phyloP scores from a whole-genome alignment of 371 early-diverging fungal genomes.

The Syncephalastrum sp. region DNA sequence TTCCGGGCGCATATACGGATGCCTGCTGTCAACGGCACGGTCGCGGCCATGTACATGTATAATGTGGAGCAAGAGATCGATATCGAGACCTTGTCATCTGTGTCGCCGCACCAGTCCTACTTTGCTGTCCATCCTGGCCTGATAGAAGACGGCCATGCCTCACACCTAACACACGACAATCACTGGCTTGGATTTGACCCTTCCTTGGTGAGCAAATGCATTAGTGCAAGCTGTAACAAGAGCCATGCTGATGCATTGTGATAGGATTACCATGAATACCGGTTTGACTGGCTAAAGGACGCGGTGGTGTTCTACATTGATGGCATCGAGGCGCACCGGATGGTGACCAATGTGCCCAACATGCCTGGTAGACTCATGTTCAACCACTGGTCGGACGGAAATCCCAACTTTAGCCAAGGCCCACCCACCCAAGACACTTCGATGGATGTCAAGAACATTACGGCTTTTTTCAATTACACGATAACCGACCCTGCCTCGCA shows the following conservation, averaged over 20 bases:
- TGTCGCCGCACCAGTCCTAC: constrained; percentile 25
- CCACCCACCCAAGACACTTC: constrained; percentile 22
- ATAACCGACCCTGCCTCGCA: neutral
- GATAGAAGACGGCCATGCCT: constrained; percentile 23
- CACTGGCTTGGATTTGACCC: constrained; percentile 24
- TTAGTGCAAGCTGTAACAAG: neutral
- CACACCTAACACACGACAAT: constrained; percentile 22
- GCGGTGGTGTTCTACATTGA: constrained; percentile 26
- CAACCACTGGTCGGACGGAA: constrained; percentile 40
- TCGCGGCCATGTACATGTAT: constrained; percentile 28
- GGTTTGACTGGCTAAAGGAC: constrained; percentile 35
- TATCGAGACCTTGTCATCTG: constrained; percentile 26
- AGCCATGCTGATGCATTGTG: neutral
- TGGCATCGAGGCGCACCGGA: constrained; percentile 16
- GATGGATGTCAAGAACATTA: constrained; percentile 20
- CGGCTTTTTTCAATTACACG: constrained; percentile 22
- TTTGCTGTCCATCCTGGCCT: constrained; percentile 35
- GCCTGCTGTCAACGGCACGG: constrained; percentile 24
- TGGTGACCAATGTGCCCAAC: constrained; percentile 25
- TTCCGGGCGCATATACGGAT: constrained; percentile 23
- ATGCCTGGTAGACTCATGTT: constrained; percentile 25
- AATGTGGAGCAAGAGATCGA: constrained; percentile 27
- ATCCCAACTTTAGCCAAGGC: constrained; percentile 31
- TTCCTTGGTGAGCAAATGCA: constrained; percentile 8
- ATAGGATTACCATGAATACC: constrained; percentile 33